Evolutionary conservation across 2,329 filamentous ascomycete genomes (phyloP).

Genomic region (Fonsecaea pedrosoi): DNA sequence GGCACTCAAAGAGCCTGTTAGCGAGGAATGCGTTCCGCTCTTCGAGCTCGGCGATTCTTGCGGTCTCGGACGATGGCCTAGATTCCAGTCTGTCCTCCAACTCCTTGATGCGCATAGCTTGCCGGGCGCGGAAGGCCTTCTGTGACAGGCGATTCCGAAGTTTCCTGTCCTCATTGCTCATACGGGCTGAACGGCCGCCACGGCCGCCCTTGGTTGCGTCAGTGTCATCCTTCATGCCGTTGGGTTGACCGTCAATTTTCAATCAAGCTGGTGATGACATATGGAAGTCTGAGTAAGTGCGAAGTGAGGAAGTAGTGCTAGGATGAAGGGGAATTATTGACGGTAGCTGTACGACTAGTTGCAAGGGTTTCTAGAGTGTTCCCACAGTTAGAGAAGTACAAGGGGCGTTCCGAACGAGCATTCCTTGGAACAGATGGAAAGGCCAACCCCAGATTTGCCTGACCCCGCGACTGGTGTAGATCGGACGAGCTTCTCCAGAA

Average conservation of each 20-base stretch:
- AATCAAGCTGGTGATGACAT: slow-evolving; percentile 3
- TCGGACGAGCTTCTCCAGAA: neutral
- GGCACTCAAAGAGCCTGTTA: slow-evolving; percentile 22
- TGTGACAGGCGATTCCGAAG: slow-evolving; percentile 30
- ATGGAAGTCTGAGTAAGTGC: slow-evolving; percentile 6
- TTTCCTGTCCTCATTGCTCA: slow-evolving; percentile 23
- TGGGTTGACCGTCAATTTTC: neutral
- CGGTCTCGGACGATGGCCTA: slow-evolving; percentile 15
- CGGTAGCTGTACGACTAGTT: neutral
- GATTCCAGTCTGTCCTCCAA: slow-evolving; percentile 23
- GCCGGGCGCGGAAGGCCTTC: slow-evolving; percentile 29
- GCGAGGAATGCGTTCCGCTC: slow-evolving; percentile 21
- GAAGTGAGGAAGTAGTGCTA: neutral
- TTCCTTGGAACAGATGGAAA: neutral
- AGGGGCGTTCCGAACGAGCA: neutral
- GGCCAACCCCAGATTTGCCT: neutral
- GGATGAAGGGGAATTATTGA: neutral
- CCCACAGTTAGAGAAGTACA: neutral
- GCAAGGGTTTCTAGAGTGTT: neutral
- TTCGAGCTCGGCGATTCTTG: slow-evolving; percentile 19
- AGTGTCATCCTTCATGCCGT: neutral
- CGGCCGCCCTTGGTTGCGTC: slow-evolving; percentile 4
- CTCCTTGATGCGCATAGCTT: slow-evolving; percentile 29
- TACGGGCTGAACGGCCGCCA: slow-evolving; percentile 2
- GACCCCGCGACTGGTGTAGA: neutral